Percentiles rank a stretch among this genome's conserved stretches.
These are phyloP conservation scores for Aspergillus mulundensis DNA, from an alignment of 495 filamentous ascomycete genomes.

Conservation along the genomic window DNA sequence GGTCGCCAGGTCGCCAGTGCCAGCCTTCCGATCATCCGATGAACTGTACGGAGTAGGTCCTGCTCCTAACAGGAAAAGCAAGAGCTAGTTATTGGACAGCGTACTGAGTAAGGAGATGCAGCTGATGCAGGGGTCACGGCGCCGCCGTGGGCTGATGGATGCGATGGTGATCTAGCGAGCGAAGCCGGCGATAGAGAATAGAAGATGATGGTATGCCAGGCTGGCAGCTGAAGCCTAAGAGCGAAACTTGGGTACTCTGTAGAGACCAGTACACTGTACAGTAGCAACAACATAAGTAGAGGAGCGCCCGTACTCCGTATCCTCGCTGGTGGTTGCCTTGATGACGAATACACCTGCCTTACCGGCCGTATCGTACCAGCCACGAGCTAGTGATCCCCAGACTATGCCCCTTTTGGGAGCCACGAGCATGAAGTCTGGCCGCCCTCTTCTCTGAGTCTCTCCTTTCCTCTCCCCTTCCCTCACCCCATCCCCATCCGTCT, in stretches of 20 bases:
- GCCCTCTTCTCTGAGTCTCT: neutral
- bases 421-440: neutral
- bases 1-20: neutral
- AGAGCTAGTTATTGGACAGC: constrained; percentile 10
- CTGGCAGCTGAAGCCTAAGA: neutral
- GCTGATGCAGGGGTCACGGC: constrained; percentile 13
- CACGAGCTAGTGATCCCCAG: constrained; percentile 5
- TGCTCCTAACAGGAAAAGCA: constrained; percentile 8
- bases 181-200: neutral
- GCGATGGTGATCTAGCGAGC: neutral
- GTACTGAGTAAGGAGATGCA: constrained; percentile 6
- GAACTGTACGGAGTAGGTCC: constrained; percentile 6
- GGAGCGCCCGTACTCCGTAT: too few relatives aligned
- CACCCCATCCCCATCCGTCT: constrained; percentile 22
- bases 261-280: too few relatives aligned
- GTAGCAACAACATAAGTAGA: too few relatives aligned
- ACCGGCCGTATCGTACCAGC: neutral
- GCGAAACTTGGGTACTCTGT: too few relatives aligned
- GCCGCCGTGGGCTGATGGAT: neutral
- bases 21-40: constrained; percentile 4
- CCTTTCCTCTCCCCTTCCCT: constrained; percentile 16
- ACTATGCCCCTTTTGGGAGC: neutral
- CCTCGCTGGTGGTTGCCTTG: neutral
- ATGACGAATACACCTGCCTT: neutral
- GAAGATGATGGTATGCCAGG: neutral